Base-by-base conservation (phyloP, 2,329 filamentous ascomycete genomes). In the Cucurbitaria berberidis region DNA sequence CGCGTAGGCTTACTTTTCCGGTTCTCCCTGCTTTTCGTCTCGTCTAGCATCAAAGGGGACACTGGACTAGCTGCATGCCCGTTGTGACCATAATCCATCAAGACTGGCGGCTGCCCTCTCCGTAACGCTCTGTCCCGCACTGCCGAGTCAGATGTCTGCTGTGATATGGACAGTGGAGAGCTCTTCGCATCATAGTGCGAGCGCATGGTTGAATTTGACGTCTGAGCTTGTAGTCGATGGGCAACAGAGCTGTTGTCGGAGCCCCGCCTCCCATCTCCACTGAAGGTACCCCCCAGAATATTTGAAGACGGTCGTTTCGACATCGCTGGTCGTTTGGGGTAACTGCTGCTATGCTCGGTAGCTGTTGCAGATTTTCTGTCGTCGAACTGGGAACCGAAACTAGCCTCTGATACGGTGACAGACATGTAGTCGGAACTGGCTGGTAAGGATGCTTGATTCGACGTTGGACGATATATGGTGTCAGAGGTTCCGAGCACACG, bases 81-180 rank as follows among this genome's bases (percentile, higher is more conserved):
- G 22, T 50, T 50, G 41, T 58, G 55, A 32, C 52, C 48, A 22
- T 54, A 41, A 44, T 62, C 55, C 21, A 47, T 51, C 34, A 70
- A 43, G 5, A 72, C 58, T 19, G 59, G 65, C 8, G 73, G 68
- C 18, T 70, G 61, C 7, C 75, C 75, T 64, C 77, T 76, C 48
- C 74, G 64, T 41, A 78, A 59, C 8, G 74, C 77, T 69, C 73
- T 76, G 47, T 80, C 77, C 40, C 77, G 72, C 8, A 77, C 70
- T 7, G 77, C 74, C 36, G 78, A 79, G 38, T 72, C 72, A 19
- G 76, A 78, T 3, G 76, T 78, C 53, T 79, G 77, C 65, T 79
- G 77, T 0, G 77, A 78, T 27, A 79, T 72, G 39, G 69, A 65
- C 24, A 76, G 61, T 9, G 78, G 77, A 27, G 73, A 74, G 41